A percentile compares a stretch with the other conserved stretches of the same genome.
Evolutionary conservation across 495 filamentous ascomycete species (phyloP).

Genomic region (Opeltia flavorubescens): DNA sequence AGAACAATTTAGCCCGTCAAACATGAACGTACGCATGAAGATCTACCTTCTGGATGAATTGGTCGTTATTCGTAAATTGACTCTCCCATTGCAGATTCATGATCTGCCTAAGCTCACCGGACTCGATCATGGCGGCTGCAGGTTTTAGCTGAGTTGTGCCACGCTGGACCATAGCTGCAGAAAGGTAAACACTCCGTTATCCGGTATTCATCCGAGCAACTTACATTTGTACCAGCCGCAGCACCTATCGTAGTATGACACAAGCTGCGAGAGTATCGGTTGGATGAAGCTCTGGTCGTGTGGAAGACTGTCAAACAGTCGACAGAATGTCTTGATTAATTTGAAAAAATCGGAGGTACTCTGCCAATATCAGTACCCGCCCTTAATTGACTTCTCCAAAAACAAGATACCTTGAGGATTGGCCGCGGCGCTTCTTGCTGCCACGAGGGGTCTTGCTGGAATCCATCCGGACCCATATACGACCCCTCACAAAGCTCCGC

Average conservation of each 20-base stretch:
- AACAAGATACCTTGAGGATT: slow-evolving; percentile 56
- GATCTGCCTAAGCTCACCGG: slow-evolving; percentile 51
- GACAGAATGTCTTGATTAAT: slow-evolving; percentile 78
- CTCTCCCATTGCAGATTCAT: slow-evolving; percentile 48
- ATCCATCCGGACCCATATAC: slow-evolving; percentile 73
- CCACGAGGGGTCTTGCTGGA: slow-evolving; percentile 80
- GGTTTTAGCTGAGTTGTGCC: slow-evolving; percentile 41
- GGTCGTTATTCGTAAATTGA: slow-evolving; percentile 18
- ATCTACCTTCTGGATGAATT: slow-evolving; percentile 27
- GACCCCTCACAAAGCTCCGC: slow-evolving; percentile 72
- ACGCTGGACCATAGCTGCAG: slow-evolving; percentile 14
- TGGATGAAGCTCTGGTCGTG: slow-evolving; percentile 93
- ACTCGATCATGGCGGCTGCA: slow-evolving; percentile 55
- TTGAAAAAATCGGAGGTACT: slow-evolving; percentile 82
- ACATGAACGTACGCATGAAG: neutral
- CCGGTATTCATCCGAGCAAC: neutral
- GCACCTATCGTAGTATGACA: slow-evolving; percentile 82
- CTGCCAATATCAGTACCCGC: slow-evolving; percentile 13
- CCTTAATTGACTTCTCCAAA: neutral
- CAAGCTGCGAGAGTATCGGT: slow-evolving; percentile 78
- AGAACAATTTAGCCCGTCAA: neutral
- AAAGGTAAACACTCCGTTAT: neutral
- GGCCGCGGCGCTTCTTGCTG: slow-evolving; percentile 58
- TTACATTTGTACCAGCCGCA: slow-evolving; percentile 72
- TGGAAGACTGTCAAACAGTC: slow-evolving; percentile 87